Conservation (phyloP, 1,139 yeast genomes). For the Saccharomyces hybrid region DNA sequence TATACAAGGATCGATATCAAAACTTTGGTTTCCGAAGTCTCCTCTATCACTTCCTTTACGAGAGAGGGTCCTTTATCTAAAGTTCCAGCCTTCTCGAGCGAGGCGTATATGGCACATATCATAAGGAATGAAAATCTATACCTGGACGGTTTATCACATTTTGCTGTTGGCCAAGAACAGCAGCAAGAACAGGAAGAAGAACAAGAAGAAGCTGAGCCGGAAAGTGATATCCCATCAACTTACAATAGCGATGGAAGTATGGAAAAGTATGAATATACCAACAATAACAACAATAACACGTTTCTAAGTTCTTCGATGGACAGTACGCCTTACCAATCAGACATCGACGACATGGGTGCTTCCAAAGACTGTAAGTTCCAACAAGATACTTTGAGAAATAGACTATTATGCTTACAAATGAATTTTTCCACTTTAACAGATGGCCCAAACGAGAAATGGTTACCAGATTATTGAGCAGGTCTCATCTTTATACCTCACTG, state of each 20-base stretch:
- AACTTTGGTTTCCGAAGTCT: constrained; percentile 35
- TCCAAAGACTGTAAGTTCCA: neutral
- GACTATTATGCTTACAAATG: neutral
- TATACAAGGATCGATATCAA: constrained; percentile 49
- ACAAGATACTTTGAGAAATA: neutral
- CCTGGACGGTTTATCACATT: neutral
- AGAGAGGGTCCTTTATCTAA: constrained; percentile 35
- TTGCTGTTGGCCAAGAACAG: neutral
- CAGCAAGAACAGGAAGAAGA: neutral
- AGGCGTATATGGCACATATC: constrained; percentile 14
- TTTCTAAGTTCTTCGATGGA: constrained; percentile 1
- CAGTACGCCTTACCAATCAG: constrained; percentile 2
- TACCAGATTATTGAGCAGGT: neutral
- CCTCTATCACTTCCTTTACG: constrained; percentile 36
- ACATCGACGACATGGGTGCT: neutral
- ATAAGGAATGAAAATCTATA: constrained; percentile 13
- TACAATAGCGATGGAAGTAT: neutral
- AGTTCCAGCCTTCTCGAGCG: constrained; percentile 13
- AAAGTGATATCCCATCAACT: constrained; percentile 2
- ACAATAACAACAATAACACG: neutral
- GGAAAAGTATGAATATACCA: neutral
- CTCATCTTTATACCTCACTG: neutral
- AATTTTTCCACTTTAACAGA: neutral
- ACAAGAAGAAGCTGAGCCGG: constrained; percentile 2
- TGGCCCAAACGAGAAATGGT: neutral